Evolutionary conservation across 306 rosid species (phyloP).

Genomic region (Vigna hirtella): DNA sequence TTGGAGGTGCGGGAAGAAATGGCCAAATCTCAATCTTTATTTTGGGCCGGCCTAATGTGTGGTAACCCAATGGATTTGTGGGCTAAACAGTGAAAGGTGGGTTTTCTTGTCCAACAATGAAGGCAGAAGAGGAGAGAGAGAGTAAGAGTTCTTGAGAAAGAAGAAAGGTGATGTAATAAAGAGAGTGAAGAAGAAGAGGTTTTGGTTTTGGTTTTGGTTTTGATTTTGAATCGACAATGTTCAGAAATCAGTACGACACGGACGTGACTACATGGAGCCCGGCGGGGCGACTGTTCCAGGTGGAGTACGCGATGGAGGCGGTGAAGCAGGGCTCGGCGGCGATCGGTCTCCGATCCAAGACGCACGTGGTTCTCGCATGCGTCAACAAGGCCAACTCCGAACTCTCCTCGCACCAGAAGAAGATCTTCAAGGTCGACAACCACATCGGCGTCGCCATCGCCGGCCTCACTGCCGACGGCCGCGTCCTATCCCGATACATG

Average conservation of each 20-base stretch:
- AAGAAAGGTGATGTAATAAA: background rate
- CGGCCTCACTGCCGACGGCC: constrained; percentile 95
- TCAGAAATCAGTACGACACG: constrained; percentile 89
- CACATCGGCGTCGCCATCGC: constrained; percentile 99
- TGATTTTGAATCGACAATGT: constrained; percentile 53
- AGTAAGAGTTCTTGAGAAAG: constrained; percentile 23
- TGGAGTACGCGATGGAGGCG: constrained; percentile 98
- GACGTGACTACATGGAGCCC: constrained; percentile 98
- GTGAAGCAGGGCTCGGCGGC: constrained; percentile 99
- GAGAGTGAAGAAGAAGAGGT: background rate
- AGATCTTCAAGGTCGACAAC: constrained; percentile 97
- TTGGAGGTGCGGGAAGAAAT: too few species aligned
- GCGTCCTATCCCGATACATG: constrained; percentile 94
- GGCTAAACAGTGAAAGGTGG: background rate
- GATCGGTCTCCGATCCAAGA: constrained; percentile 93
- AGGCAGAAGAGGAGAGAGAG: background rate
- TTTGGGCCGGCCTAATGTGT: background rate
- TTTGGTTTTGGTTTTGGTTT: constrained; percentile 1
- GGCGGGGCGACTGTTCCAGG: constrained; percentile 92
- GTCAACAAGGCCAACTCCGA: constrained; percentile 94
- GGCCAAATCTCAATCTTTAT: background rate
- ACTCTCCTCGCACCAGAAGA: constrained; percentile 97
- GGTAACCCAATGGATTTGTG: background rate
- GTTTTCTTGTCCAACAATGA: background rate
- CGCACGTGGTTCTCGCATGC: constrained; percentile 89